Base-by-base conservation (phyloP, 345 rosid genomes). In the Camelina sativa region DNA sequence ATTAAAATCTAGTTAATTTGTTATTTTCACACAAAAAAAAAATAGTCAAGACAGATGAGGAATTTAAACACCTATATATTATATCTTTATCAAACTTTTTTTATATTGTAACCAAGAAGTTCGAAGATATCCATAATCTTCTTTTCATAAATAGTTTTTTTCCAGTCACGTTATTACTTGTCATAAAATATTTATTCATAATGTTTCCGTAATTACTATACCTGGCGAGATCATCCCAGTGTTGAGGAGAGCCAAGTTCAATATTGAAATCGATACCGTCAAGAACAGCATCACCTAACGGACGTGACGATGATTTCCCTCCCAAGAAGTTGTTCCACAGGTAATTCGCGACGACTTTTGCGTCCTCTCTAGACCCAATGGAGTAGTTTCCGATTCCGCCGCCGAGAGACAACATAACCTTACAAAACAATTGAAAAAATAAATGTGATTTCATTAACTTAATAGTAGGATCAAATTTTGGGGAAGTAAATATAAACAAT, bases 181-280 rank as follows among this genome's bases (percentile, higher is more conserved):
- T 32, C 37, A 54, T 1, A 3, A 32, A 46, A 9, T 11, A 44
- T 5, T 44, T 44, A 5, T 11, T 7, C 4, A 16, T 34, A 34
- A 20, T 10, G 4, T 51, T 51, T 25, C 13, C 20, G 2, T 11
- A 13, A 22, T 25, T 4, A 51, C 7, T 75, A 34, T 34, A 77
- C 32, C 83, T 72, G 12, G 84, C 88, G 22, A 88, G 88, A 56
- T 80, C 79, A 34, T 82, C 86, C 76, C 80, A 88, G 38, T 82
- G 69, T 17, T 69, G 62, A 43, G 81, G 67, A 0, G 83, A 82
- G 13, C 86, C 84, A 8, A 30, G 67, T 68, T 86, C 90, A 2
- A 85, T 85, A 58, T 85, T 81, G 58, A 86, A 88, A 51, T 88
- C 90, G 2, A 85, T 81, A 7, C 90, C 93, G 2, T 88, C 89